phyloP scores from a whole-genome alignment of 2,329 filamentous ascomycete species.

The Penicillium fuscoglaucum region DNA sequence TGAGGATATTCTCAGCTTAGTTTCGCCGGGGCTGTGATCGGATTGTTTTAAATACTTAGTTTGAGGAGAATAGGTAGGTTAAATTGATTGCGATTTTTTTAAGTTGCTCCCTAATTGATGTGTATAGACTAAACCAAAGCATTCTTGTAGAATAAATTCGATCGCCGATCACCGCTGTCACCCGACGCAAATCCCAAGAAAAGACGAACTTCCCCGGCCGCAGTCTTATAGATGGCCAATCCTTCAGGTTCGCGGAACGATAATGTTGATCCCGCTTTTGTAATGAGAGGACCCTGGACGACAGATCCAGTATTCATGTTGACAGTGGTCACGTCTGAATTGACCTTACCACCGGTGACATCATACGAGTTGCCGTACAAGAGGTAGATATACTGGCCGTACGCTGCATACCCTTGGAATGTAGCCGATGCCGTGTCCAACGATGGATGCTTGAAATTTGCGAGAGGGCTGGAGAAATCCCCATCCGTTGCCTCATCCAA shows the following conservation, averaged over 20 bases:
- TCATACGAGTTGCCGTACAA: conserved; percentile 21
- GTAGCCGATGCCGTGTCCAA: conserved; percentile 10
- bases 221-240: conserved; percentile 24
- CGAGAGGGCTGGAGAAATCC: conserved; percentile 21
- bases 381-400: conserved; percentile 22
- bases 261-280: conserved; percentile 23
- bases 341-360: conserved; percentile 11
- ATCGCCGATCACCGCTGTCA: conserved; percentile 16
- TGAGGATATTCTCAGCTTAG: neutral
- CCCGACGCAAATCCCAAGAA: conserved; percentile 28
- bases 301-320: conserved; percentile 25
- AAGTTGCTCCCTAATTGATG: too few species aligned
- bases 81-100: neutral
- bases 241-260: conserved; percentile 25
- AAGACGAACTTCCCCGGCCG: conserved; percentile 19
- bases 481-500: conserved; percentile 15
- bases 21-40: neutral
- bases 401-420: conserved; percentile 22
- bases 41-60: neutral
- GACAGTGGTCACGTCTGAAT: conserved; percentile 20
- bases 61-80: neutral
- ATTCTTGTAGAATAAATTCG: conserved; percentile 27
- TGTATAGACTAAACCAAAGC: conserved; percentile 8
- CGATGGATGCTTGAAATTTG: conserved; percentile 15
- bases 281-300: conserved; percentile 21